These are phyloP conservation scores for Sugiyamaella valdiviana DNA, from an alignment of 805 yeast genomes.

Conservation along the genomic window DNA sequence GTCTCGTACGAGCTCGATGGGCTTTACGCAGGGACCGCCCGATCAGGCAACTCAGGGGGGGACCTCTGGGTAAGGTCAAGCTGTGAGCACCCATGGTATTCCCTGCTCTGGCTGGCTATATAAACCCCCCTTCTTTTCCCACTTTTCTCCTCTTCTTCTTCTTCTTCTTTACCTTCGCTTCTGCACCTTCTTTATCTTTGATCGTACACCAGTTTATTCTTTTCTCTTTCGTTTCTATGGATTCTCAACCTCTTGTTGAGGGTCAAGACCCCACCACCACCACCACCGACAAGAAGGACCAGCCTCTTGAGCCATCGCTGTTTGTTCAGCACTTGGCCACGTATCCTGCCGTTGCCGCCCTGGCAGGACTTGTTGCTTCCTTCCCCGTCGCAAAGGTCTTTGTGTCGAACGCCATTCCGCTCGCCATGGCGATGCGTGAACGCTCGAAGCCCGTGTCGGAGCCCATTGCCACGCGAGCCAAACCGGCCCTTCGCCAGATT, in stretches of 20 bases:
- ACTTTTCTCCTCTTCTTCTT: no score
- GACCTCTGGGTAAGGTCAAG: no score
- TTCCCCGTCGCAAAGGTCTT: slow-evolving; percentile 53
- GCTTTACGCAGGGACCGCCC: no score
- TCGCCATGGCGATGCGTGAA: slow-evolving; percentile 39
- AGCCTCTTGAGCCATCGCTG: not conserved
- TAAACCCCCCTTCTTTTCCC: no score
- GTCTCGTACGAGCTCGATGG: no score
- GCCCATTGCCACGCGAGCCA: slow-evolving; percentile 35
- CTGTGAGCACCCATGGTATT: no score
- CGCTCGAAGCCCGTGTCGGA: slow-evolving; percentile 27
- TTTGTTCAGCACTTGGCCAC: slow-evolving; percentile 47
- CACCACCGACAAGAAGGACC: not conserved
- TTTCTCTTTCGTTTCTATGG: not conserved
- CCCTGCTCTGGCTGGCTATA: no score
- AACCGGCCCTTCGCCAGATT: slow-evolving; percentile 41
- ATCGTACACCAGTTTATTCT: no score
- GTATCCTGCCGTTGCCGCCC: slow-evolving; percentile 51
- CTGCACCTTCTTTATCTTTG: no score
- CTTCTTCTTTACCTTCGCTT: no score
- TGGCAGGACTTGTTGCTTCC: slow-evolving; percentile 53
- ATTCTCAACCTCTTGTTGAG: not conserved
- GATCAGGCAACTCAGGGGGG: no score
- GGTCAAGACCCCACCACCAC: not conserved
- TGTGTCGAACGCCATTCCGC: slow-evolving; percentile 56